Evolutionary conservation across 2,329 filamentous ascomycete genomes (phyloP).

Genomic region (Colletotrichum sp.): DNA sequence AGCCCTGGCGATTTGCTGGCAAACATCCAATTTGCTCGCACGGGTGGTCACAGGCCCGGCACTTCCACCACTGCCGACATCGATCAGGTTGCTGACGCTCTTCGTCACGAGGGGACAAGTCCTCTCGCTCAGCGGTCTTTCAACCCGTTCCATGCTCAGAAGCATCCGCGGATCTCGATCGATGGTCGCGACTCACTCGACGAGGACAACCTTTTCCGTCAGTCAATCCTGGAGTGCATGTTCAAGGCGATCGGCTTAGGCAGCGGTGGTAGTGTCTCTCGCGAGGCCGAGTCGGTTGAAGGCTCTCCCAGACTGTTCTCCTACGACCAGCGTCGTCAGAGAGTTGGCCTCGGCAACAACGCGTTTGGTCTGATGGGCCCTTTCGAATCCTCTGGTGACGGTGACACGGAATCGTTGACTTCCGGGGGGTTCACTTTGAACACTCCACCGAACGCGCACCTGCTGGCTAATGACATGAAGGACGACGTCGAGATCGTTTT

Average conservation of each 20-base stretch:
- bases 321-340: slow-evolving; percentile 81
- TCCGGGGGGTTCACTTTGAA: slow-evolving; percentile 69
- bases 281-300: slow-evolving; percentile 78
- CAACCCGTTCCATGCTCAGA: slow-evolving; percentile 62
- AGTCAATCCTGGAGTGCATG: slow-evolving; percentile 92
- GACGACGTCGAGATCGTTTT: slow-evolving; percentile 97
- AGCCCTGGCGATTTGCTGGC: slow-evolving; percentile 82
- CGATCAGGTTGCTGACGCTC: slow-evolving; percentile 31
- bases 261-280: slow-evolving; percentile 67
- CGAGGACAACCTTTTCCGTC: slow-evolving; percentile 87
- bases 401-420: slow-evolving; percentile 85
- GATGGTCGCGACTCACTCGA: slow-evolving; percentile 83
- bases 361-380: slow-evolving; percentile 92
- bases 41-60: slow-evolving; percentile 52
- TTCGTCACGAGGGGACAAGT: slow-evolving; percentile 42
- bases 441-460: slow-evolving; percentile 68
- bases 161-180: slow-evolving; percentile 53
- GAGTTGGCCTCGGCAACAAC: slow-evolving; percentile 75
- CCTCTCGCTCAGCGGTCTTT: slow-evolving; percentile 57
- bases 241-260: slow-evolving; percentile 91
- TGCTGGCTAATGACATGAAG: slow-evolving; percentile 78
- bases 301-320: slow-evolving; percentile 85
- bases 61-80: slow-evolving; percentile 31
- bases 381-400: slow-evolving; percentile 78
- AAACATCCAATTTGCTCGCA: slow-evolving; percentile 74